A percentile compares a stretch with the other conserved stretches of the same genome.
Conservation (phyloP, 805 yeast genomes). For the Yamadazyma scolyti region DNA sequence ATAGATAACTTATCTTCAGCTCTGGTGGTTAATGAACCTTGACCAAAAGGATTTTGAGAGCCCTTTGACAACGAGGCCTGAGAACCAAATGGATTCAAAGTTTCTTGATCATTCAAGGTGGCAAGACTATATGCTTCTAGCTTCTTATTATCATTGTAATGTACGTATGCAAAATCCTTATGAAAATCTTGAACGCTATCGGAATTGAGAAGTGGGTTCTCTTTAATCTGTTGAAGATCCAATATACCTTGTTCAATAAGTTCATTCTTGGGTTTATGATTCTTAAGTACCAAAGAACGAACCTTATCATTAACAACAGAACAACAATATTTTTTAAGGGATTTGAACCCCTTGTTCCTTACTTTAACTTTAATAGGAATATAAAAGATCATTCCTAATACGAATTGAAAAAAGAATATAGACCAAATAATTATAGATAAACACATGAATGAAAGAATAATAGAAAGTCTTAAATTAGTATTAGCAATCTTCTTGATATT, state of each 20-base stretch:
- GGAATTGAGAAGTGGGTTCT: constrained; percentile 26
- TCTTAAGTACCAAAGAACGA: constrained; percentile 44
- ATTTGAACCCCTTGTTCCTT: constrained; percentile 31
- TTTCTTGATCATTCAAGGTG: no score
- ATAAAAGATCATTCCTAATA: constrained; percentile 50
- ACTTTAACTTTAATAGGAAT: constrained; percentile 49
- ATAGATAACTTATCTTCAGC: no score
- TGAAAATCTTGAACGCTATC: constrained; percentile 7
- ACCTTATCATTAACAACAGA: constrained; percentile 55
- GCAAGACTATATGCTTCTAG: no score
- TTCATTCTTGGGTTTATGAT: constrained; percentile 34
- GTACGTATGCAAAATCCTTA: constrained; percentile 7
- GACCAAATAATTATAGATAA: constrained; percentile 74
- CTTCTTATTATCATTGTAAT: constrained; percentile 15
- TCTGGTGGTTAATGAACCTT: no score
- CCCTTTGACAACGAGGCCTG: no score
- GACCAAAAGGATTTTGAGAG: no score
- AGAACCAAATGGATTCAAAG: no score
- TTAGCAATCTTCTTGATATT: constrained; percentile 58
- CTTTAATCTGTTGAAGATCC: constrained; percentile 18
- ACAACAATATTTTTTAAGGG: constrained; percentile 62
- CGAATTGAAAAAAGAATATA: constrained; percentile 55
- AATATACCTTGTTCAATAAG: constrained; percentile 28
- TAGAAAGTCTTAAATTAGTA: constrained; percentile 59
- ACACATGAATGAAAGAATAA: constrained; percentile 73